These are phyloP conservation scores for Areca catechu DNA, from an alignment of 176 grass and related monocot species.

Conservation along the genomic window DNA sequence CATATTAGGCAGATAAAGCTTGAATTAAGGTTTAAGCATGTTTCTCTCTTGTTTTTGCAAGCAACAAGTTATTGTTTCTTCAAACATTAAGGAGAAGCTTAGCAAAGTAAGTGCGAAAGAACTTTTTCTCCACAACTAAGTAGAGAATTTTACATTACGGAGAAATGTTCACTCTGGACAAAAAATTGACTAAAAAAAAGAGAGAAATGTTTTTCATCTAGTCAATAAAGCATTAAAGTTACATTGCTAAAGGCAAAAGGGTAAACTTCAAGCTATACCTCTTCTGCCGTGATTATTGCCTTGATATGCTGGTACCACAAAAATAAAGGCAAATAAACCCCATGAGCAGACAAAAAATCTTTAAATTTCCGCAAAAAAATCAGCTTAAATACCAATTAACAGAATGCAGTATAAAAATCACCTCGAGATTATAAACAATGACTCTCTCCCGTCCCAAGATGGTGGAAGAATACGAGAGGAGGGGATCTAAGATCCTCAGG, in stretches of 20 bases:
- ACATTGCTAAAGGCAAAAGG: background rate
- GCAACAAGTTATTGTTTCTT: too few relatives aligned
- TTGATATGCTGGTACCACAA: slow-evolving; percentile 75
- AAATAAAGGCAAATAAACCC: slow-evolving; percentile 17
- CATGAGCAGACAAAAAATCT: background rate
- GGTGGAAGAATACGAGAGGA: slow-evolving; percentile 89
- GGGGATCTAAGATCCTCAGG: too few relatives aligned
- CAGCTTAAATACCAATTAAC: background rate
- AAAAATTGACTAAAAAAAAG: too few relatives aligned
- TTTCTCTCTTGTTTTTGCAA: too few relatives aligned
- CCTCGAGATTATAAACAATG: slow-evolving; percentile 97
- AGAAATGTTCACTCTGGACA: too few relatives aligned
- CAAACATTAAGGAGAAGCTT: too few relatives aligned
- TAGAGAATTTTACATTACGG: too few relatives aligned
- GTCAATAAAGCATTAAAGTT: background rate
- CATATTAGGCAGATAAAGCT: too few relatives aligned
- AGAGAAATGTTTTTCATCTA: background rate
- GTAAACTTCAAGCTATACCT: slow-evolving; percentile 38
- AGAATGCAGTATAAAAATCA: slow-evolving; percentile 1
- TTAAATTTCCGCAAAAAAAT: slow-evolving; percentile 14
- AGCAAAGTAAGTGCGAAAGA: too few relatives aligned
- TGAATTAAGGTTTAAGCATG: too few relatives aligned
- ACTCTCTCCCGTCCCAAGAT: slow-evolving; percentile 88
- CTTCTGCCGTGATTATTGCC: slow-evolving; percentile 92
- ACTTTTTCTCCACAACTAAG: too few relatives aligned